Evolutionary conservation across 129 eudicot genomes (phyloP).

Genomic region (Escallonia rubra): DNA sequence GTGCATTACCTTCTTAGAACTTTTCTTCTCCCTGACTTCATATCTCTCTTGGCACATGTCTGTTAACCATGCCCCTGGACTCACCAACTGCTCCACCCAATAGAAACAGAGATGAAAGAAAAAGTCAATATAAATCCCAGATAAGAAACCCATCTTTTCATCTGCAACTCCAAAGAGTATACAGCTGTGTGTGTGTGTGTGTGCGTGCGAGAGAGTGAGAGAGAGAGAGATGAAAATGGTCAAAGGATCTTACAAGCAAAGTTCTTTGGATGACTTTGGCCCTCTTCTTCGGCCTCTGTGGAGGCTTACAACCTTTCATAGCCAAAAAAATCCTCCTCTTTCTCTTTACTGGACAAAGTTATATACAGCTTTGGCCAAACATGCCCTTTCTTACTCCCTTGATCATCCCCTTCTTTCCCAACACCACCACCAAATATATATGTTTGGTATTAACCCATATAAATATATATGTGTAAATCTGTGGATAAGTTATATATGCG

Average conservation of each 20-base stretch:
- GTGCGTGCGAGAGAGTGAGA: too few species aligned
- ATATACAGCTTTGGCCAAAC: constrained; percentile 58
- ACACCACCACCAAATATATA: constrained; percentile 20
- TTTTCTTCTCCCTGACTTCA: constrained; percentile 71
- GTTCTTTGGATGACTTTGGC: constrained; percentile 61
- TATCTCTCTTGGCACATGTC: constrained; percentile 72
- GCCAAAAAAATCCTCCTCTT: constrained; percentile 74
- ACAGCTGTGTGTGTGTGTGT: too few species aligned
- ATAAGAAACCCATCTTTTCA: background rate
- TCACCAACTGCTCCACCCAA: constrained; percentile 52
- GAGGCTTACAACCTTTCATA: constrained; percentile 73
- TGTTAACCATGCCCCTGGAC: constrained; percentile 74
- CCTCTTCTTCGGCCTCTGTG: constrained; percentile 68
- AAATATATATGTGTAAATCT: too few species aligned
- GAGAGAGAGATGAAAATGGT: background rate
- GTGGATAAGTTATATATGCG: too few species aligned
- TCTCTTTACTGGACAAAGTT: constrained; percentile 58
- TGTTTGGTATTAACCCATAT: too few species aligned
- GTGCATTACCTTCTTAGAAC: constrained; percentile 46
- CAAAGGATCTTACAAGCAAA: constrained; percentile 42
- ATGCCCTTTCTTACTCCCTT: constrained; percentile 22
- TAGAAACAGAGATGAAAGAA: constrained; percentile 9
- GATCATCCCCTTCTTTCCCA: constrained; percentile 5
- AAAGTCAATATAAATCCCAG: background rate
- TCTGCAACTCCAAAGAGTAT: background rate